These are phyloP conservation scores for Dioszegia hungarica DNA, from an alignment of 768 basidiomycete genomes.

Conservation along the genomic window DNA sequence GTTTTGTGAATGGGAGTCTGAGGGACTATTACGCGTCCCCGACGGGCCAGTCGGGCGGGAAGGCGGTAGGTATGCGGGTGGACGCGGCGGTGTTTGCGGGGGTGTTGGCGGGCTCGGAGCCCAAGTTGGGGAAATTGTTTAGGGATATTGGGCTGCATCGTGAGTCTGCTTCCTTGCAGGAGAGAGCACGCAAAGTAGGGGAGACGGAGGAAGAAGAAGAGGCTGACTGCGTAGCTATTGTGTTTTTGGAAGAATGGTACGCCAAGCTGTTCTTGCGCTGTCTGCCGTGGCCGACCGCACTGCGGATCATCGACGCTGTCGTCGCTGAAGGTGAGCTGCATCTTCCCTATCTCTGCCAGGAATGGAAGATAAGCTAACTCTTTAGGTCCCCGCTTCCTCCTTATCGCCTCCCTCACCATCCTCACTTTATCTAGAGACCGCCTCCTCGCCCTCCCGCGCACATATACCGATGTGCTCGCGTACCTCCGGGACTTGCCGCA, in stretches of 20 bases:
- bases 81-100: constrained; percentile 34
- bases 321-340: constrained; percentile 39
- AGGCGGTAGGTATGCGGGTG: constrained; percentile 18
- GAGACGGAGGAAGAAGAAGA: not conserved
- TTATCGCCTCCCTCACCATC: constrained; percentile 36
- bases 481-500: constrained; percentile 37
- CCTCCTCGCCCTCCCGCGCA: constrained; percentile 24
- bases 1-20: constrained; percentile 32
- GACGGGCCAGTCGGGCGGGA: constrained; percentile 7
- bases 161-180: constrained; percentile 11
- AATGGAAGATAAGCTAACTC: not conserved
- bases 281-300: constrained; percentile 41
- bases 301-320: constrained; percentile 38
- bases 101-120: constrained; percentile 31
- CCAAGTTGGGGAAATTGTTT: constrained; percentile 27
- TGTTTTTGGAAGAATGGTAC: constrained; percentile 39
- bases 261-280: constrained; percentile 36
- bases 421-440: constrained; percentile 34
- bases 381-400: constrained; percentile 36
- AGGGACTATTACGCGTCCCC: constrained; percentile 27
- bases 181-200: not conserved
- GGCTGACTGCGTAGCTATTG: constrained; percentile 21
- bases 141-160: constrained; percentile 27
- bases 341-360: not conserved
- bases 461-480: constrained; percentile 14